Conservation (phyloP, 306 rosid genomes). For the Inga leiocalycina region DNA sequence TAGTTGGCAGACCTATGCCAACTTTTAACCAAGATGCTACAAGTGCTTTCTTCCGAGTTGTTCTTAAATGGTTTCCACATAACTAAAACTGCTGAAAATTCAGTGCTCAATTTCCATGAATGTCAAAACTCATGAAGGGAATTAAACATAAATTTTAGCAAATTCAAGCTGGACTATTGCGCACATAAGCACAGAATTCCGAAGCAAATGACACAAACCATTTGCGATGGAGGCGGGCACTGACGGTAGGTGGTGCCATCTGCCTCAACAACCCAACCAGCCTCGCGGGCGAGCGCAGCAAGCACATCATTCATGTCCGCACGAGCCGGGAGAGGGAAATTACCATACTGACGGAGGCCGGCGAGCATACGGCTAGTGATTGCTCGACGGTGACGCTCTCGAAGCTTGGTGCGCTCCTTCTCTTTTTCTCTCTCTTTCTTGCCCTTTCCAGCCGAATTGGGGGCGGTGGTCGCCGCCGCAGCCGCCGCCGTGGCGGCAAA, state of each 20-base stretch:
- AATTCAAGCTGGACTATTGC: constrained; percentile 4
- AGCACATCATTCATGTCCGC: constrained; percentile 98
- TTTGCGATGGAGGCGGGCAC: constrained; percentile 56
- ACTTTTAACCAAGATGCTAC: constrained; percentile 14
- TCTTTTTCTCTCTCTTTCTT: constrained; percentile 92
- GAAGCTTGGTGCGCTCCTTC: constrained; percentile 97
- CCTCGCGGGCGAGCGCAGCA: constrained; percentile 97
- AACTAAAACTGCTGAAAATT: background rate
- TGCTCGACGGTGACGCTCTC: constrained; percentile 97
- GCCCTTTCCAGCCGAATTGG: constrained; percentile 54
- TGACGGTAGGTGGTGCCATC: constrained; percentile 91
- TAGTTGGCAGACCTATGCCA: background rate
- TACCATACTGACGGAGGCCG: constrained; percentile 95
- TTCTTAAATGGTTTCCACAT: background rate
- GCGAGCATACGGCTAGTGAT: constrained; percentile 97
- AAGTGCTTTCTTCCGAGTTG: constrained; percentile 3
- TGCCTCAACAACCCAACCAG: constrained; percentile 93
- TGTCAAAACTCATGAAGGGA: background rate
- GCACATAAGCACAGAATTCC: background rate
- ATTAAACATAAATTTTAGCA: background rate
- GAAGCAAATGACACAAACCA: constrained; percentile 31
- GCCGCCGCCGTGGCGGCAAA: constrained; percentile 64
- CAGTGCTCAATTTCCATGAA: background rate
- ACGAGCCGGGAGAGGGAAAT: constrained; percentile 94
- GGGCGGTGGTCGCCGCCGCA: constrained; percentile 42